A percentile compares a stretch with the other conserved stretches of the same genome.
These are phyloP conservation scores for Trapa bicornis DNA, from an alignment of 345 rosid species.

Conservation along the genomic window DNA sequence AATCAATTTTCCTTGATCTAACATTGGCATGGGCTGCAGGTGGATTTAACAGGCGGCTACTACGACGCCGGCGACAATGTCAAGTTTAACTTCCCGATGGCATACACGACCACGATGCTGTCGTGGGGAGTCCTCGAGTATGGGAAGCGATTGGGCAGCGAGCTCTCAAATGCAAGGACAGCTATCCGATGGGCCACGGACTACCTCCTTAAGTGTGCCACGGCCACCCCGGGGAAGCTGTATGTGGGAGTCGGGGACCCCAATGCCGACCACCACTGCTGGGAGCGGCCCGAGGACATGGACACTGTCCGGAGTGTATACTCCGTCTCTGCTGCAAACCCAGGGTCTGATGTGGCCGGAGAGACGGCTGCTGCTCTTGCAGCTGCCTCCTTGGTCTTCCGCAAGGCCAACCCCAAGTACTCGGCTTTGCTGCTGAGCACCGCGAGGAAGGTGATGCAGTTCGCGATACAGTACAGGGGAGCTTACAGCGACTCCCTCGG, in stretches of 20 bases:
- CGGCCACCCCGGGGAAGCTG: conserved; percentile 59
- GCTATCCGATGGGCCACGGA: conserved; percentile 76
- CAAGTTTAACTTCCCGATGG: conserved; percentile 92
- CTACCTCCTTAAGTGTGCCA: conserved; percentile 80
- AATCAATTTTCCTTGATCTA: background rate
- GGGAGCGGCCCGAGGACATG: conserved; percentile 98
- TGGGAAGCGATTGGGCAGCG: conserved; percentile 57
- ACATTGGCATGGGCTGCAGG: conserved; percentile 24
- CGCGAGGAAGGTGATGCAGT: conserved; percentile 56
- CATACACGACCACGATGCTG: conserved; percentile 82
- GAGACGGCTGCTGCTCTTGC: conserved; percentile 88
- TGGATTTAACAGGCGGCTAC: conserved; percentile 79
- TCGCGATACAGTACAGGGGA: conserved; percentile 66
- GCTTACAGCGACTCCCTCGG: conserved; percentile 79
- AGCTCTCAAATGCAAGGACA: conserved; percentile 41
- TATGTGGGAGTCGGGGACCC: conserved; percentile 94
- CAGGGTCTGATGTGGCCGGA: conserved; percentile 86
- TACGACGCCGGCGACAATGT: conserved; percentile 92
- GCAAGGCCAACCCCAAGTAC: conserved; percentile 42
- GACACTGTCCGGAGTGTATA: conserved; percentile 61
- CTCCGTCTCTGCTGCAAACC: conserved; percentile 58
- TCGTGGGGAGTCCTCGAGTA: conserved; percentile 82
- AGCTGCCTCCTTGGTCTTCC: conserved; percentile 83
- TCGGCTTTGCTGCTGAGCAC: conserved; percentile 37
- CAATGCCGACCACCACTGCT: conserved; percentile 73